Evolutionary conservation across 208 protist genomes (phyloP), one percentile per base, ranked within the genome.

Genomic region (Trypanosoma vivax): DNA sequence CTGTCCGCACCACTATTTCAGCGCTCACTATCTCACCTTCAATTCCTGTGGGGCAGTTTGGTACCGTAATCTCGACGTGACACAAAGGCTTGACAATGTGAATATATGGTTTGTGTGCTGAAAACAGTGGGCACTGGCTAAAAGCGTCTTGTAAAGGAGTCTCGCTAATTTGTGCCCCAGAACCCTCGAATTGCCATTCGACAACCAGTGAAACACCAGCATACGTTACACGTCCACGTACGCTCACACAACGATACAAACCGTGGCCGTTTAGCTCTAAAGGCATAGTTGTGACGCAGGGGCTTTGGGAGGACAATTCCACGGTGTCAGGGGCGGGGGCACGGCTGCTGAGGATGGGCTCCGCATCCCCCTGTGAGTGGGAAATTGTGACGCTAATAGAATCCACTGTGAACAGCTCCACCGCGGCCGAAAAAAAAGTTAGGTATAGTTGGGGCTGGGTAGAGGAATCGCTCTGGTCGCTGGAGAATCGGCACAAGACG

Each of bases 11-110:
- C 0, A 61, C 35, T 28, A 85, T 55, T 37, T 69, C 52, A 14
- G 72, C 48, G 54, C 39, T 43, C 5, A 70, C 58, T n/a, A 62
- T 65, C 48, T 85, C 78, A 4, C 78, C 78, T 58, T 85, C 78
- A 19, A 85, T 57, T 13, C 53, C 73, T 45, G 63, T 54, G n/a
- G 81, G 47, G 18, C 52, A 35, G 28, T 56, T 57, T 2, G 73
- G 60, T 53, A 60, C 62, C 25, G 73, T 48, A 19, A 76, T 42
- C n/a, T 55, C 62, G 18, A 85, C 53, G 25, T 65, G 30, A 23
- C 58, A 60, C 18, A 64, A 30, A 10, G 60, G 63, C 45, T 75
- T 72, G 2, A 47, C 25, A 10, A 79, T 63, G n/a, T 38, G 48
- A 31, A 81, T 54, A 21, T 58, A 63, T 19, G 58, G 55, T 35